Evolutionary conservation across 306 rosid genomes (phyloP).

Genomic region (Amphicarpaea edgeworthii): DNA sequence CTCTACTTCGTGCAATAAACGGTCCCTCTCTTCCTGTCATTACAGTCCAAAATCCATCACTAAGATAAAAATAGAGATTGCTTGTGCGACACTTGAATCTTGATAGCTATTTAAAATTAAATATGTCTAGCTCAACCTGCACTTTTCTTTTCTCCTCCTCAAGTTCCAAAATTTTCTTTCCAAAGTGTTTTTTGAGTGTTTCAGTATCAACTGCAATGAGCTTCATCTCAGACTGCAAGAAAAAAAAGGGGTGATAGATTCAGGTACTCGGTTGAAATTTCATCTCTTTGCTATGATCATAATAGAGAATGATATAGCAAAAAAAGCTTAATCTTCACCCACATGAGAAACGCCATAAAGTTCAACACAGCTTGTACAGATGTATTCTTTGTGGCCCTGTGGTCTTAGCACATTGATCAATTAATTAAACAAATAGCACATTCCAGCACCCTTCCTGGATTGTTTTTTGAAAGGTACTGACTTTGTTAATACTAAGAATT

Average conservation of each 20-base stretch:
- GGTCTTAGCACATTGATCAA: slow-evolving; percentile 10
- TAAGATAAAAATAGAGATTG: slow-evolving; percentile 29
- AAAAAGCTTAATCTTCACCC: slow-evolving; percentile 14
- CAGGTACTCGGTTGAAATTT: slow-evolving; percentile 30
- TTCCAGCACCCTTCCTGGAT: slow-evolving; percentile 28
- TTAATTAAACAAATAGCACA: slow-evolving; percentile 28
- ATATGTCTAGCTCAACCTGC: slow-evolving; percentile 58
- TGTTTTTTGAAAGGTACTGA: slow-evolving; percentile 12
- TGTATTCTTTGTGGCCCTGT: not conserved
- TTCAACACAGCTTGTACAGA: slow-evolving; percentile 19
- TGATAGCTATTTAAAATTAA: slow-evolving; percentile 39
- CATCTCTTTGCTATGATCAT: slow-evolving; percentile 27
- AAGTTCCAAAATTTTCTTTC: slow-evolving; percentile 75
- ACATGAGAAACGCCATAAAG: slow-evolving; percentile 1
- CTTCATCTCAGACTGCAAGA: slow-evolving; percentile 78
- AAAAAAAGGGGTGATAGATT: slow-evolving; percentile 5
- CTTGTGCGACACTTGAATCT: not conserved
- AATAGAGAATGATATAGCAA: slow-evolving; percentile 13
- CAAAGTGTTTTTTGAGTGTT: slow-evolving; percentile 71
- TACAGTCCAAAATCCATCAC: slow-evolving; percentile 47
- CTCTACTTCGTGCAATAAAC: slow-evolving; percentile 72
- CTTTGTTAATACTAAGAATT: slow-evolving; percentile 13
- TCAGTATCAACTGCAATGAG: slow-evolving; percentile 65
- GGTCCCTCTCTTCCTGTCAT: slow-evolving; percentile 79
- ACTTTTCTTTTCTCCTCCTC: slow-evolving; percentile 82